Conservation (phyloP, 768 basidiomycete species). For the Calvatia gigantea region DNA sequence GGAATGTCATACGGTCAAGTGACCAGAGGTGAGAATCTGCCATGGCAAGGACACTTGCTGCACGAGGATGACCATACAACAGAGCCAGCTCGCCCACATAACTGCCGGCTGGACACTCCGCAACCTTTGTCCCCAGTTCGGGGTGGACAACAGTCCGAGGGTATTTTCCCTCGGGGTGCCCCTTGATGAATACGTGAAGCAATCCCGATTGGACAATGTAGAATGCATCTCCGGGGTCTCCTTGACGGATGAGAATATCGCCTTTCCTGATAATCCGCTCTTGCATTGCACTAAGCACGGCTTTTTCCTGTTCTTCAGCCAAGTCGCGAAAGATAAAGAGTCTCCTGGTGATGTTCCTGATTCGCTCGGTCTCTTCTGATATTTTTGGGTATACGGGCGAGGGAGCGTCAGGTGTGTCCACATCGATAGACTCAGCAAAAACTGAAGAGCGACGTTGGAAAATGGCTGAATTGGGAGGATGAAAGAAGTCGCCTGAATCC, state of each 20-base stretch:
- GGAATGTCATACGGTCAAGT: slow-evolving; percentile 96
- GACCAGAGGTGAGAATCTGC: slow-evolving; percentile 88
- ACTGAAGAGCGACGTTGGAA: slow-evolving; percentile 92
- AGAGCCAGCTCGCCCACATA: slow-evolving; percentile 96
- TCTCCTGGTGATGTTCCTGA: slow-evolving; percentile 80
- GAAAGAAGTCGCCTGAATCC: slow-evolving; percentile 63
- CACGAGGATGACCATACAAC: slow-evolving; percentile 97
- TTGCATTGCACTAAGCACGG: slow-evolving; percentile 94
- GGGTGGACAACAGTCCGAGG: slow-evolving; percentile 64
- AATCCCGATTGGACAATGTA: slow-evolving; percentile 93
- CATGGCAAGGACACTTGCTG: slow-evolving; percentile 88
- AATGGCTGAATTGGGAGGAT: slow-evolving; percentile 70
- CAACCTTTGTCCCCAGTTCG: slow-evolving; percentile 76
- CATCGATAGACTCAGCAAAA: slow-evolving; percentile 92
- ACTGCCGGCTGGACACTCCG: slow-evolving; percentile 77
- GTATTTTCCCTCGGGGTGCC: slow-evolving; percentile 43
- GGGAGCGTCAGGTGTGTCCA: slow-evolving; percentile 65
- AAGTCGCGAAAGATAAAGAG: slow-evolving; percentile 96
- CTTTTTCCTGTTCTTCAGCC: slow-evolving; percentile 92
- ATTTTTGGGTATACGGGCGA: slow-evolving; percentile 79
- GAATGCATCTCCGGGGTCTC: slow-evolving; percentile 95
- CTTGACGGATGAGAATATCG: slow-evolving; percentile 94
- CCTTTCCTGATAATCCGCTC: slow-evolving; percentile 69
- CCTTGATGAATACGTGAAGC: slow-evolving; percentile 71
- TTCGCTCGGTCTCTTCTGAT: slow-evolving; percentile 79